Base-by-base conservation (phyloP, 176 grass and related monocot species). In the Stipa capillata region DNA sequence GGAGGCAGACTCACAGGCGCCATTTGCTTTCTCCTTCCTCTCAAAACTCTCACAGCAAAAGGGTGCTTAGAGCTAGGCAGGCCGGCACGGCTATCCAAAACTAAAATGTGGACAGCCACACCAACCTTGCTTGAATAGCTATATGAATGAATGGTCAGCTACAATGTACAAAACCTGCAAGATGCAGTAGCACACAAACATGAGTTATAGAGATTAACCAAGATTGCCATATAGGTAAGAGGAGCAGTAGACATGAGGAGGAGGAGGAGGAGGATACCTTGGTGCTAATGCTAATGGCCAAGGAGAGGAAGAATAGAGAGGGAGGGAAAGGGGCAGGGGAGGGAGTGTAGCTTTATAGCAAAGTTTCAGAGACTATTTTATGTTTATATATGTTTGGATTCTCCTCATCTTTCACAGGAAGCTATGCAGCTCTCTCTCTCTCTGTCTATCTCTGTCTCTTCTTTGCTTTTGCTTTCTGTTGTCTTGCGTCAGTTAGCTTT, bases 1-100 rank as follows among this genome's bases (percentile, higher is more conserved):
- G 94, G 94, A 28, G 94, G 94, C 84, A 97, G 87, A 73, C 89
- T 97, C 36, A 97, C 88, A 0, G 89, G 91, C 2, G 94, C 91
- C 94, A 97, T 89, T 43, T 86, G 48, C 74, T 78, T 31, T 55
- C 79, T 80, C 66, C 65, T 79, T 80, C 85, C 80, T 64, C 70
- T 75, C 33, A 59, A 39, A 79, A 47, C 55, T 76, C 74, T 67
- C 59, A 58, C 77, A 41, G 37, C 71, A 85, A 53, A 70, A 48
- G 72, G 27, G 10, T 72, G 72, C 23, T 70, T 55, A 53, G 72
- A 85, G 47, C 56, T 82, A 31, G 39, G 82, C 63, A 71, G 54
- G 63, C 63, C 60, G 72, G 54, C 25, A 56, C 62, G 78, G 63
- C 82, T 81, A 63, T 89, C 87, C 82, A 62, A 82, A 73, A 77